These are phyloP conservation scores for Lycium ferocissimum DNA, from an alignment of 257 asterid genomes.

Conservation along the genomic window DNA sequence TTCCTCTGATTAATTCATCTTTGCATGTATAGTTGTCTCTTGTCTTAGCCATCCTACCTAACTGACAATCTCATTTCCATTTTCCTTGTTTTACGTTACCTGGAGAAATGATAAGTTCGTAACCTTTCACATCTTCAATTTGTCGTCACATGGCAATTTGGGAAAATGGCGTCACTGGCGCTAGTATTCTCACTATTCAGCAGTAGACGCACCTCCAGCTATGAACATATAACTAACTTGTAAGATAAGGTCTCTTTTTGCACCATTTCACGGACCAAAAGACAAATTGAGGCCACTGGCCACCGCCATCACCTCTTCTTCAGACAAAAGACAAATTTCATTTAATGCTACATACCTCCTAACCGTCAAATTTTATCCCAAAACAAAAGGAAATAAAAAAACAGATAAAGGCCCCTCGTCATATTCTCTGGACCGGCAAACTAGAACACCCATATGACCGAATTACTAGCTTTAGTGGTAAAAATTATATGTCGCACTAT, in stretches of 20 bases:
- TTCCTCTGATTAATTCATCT: not conserved
- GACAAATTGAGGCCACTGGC: not conserved
- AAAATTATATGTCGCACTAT: not conserved
- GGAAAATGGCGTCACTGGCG: constrained; percentile 13
- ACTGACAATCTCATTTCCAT: not conserved
- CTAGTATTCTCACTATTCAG: not conserved
- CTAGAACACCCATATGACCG: not conserved
- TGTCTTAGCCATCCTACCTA: not conserved
- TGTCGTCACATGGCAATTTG: constrained; percentile 22
- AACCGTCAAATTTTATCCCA: constrained; percentile 5
- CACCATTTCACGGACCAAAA: constrained; percentile 22
- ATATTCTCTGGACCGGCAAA: not conserved
- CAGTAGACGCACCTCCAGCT: not conserved
- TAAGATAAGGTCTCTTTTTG: not conserved
- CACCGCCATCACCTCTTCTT: not conserved
- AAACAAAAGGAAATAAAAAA: not conserved
- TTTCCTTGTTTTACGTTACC: not conserved
- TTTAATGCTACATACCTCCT: not conserved
- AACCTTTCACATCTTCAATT: not conserved
- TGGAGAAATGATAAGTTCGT: not conserved
- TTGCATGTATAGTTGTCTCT: not conserved
- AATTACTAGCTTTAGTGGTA: not conserved
- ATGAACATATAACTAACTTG: constrained; percentile 25
- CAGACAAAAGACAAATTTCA: constrained; percentile 22
- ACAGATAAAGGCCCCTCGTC: not conserved